Base-by-base conservation (phyloP, 192 early-diverging fungal genomes). In the Helicostylum pulchrum region DNA sequence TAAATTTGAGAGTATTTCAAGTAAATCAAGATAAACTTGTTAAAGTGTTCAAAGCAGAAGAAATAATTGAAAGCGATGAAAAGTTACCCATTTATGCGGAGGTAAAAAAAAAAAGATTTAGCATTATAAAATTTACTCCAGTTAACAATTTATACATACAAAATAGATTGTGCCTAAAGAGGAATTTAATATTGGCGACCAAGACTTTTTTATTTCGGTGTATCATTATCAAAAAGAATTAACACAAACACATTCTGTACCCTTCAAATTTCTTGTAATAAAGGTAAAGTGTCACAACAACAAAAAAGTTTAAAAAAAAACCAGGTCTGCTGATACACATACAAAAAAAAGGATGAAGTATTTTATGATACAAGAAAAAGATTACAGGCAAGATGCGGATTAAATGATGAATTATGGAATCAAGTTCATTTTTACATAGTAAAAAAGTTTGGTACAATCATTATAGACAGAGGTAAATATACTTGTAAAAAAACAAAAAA, bases 181-280 rank as follows among this genome's bases (percentile, higher is more conserved):
- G 15, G 80, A 84, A 49, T 5, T 17, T 3, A 19, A 32, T 53
- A 3, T 66, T 70, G 31, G 66, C 21, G 73, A 65, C 3, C 53
- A 70, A 10, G 79, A 82, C 21, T 23, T 44, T 10, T 43, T 81
- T 15, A 65, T 96, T 49, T 78, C 74, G 12, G 90, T 91, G 17
- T 86, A 84, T 69, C 93, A 96, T 68, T 95, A 88, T 66, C 74
- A 80, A 55, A 84, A 86, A 63, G 92, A 94, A 34, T 75, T 86
- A 11, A 34, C 53, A 12, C 83, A 84, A 21, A 68, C 80, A 9
- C 92, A 97, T 71, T 83, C 93, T 46, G 77, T 91, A 36, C 96
- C 96, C 12, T 96, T 98, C 79, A 77, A 78, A 62, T 89, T 96
- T 62, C 68, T 85, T 26, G 66, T 92, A 32, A 80, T 75, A 23